Conservation (phyloP, 768 basidiomycete genomes). For the Psilocybe sp. region DNA sequence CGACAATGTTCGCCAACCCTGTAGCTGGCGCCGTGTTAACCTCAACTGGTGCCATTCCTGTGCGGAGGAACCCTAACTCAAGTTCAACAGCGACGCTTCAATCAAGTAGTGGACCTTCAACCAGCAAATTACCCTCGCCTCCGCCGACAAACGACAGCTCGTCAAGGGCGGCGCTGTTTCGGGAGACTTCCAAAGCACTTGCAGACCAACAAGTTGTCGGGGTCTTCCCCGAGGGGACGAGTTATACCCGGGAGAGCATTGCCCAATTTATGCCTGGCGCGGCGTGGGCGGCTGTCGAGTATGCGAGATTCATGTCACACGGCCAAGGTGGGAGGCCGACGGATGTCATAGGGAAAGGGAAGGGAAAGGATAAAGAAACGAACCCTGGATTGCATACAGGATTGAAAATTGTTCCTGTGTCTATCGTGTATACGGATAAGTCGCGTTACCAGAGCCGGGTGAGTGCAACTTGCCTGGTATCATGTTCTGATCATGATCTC, state of each 20-base stretch:
- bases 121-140: slow-evolving; percentile 3
- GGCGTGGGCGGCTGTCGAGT: slow-evolving; percentile 73
- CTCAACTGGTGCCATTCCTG: slow-evolving; percentile 72
- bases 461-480: slow-evolving; percentile 17
- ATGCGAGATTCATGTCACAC: slow-evolving; percentile 35
- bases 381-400: slow-evolving; percentile 19
- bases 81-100: slow-evolving; percentile 9
- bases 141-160: slow-evolving; percentile 5
- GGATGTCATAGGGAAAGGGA: slow-evolving; percentile 6
- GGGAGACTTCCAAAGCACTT: slow-evolving; percentile 54
- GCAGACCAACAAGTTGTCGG: slow-evolving; percentile 54
- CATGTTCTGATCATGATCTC: neutral
- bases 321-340: neutral
- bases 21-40: slow-evolving; percentile 47
- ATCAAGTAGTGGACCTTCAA: slow-evolving; percentile 1
- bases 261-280: slow-evolving; percentile 58
- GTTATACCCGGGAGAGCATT: slow-evolving; percentile 45
- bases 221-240: slow-evolving; percentile 67
- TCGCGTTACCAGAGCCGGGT: slow-evolving; percentile 58
- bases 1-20: slow-evolving; percentile 61
- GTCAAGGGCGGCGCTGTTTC: slow-evolving; percentile 46
- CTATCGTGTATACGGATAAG: slow-evolving; percentile 71
- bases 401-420: slow-evolving; percentile 58
- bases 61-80: slow-evolving; percentile 57
- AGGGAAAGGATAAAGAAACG: slow-evolving; percentile 14